phyloP scores from a whole-genome alignment of 495 filamentous ascomycete species.

The Halenospora varia region DNA sequence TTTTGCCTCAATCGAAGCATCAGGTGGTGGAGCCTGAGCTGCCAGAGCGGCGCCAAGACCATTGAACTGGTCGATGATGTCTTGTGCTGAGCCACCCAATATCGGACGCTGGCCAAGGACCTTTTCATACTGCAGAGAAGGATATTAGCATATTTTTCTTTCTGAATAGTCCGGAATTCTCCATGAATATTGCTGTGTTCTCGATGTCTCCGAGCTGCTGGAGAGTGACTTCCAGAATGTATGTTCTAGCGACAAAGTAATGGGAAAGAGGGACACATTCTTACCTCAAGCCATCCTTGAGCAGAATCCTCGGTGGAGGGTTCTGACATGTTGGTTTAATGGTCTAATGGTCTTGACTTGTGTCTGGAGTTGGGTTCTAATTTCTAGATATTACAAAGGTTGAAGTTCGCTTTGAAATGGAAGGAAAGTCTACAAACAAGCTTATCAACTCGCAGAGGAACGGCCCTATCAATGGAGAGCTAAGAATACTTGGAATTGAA shows the following conservation, averaged over 20 bases:
- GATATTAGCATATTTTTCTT: background rate
- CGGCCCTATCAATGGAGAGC: no score
- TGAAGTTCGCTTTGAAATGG: no score
- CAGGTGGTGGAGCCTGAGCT: conserved; percentile 6
- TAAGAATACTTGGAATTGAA: no score
- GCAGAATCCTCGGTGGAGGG: conserved; percentile 7
- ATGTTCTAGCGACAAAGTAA: background rate
- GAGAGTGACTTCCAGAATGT: background rate
- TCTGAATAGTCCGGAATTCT: no score
- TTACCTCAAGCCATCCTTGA: conserved; percentile 14
- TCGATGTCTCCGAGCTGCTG: no score
- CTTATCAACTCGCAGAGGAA: no score
- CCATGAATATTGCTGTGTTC: no score
- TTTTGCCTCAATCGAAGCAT: conserved; percentile 1
- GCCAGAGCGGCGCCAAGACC: conserved; percentile 6
- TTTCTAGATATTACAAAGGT: no score
- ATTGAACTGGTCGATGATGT: conserved; percentile 10
- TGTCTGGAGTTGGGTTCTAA: no score
- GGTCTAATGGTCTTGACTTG: no score
- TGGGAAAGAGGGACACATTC: background rate
- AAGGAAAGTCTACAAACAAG: no score
- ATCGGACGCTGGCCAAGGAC: conserved; percentile 1
- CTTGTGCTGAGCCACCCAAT: background rate
- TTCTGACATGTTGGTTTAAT: background rate
- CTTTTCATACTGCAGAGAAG: conserved; percentile 1